phyloP scores from a whole-genome alignment of 1,139 yeast genomes.

The Saccharomycopsis hybrid region DNA sequence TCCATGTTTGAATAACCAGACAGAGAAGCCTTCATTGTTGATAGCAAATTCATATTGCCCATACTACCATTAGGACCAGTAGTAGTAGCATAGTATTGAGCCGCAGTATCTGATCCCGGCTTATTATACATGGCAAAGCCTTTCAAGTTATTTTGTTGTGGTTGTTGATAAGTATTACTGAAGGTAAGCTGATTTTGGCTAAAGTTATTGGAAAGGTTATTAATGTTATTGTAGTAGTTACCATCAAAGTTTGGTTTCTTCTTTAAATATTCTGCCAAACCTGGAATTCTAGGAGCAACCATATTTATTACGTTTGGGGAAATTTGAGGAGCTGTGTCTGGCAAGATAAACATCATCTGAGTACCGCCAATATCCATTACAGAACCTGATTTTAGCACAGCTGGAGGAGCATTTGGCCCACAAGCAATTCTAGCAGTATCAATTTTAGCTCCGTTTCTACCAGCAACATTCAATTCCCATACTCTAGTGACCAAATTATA shows the following conservation, averaged over 20 bases:
- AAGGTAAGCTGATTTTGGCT: background rate
- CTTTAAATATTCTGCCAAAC: slow-evolving; percentile 23
- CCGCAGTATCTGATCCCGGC: background rate
- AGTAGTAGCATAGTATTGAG: slow-evolving; percentile 1
- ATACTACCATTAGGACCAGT: background rate
- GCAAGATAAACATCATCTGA: slow-evolving; percentile 97
- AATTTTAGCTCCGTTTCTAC: slow-evolving; percentile 90
- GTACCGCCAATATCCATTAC: slow-evolving; percentile 93
- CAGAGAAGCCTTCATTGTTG: slow-evolving; percentile 18
- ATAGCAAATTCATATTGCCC: slow-evolving; percentile 4
- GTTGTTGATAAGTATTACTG: slow-evolving; percentile 2
- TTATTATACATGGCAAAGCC: background rate
- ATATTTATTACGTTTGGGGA: slow-evolving; percentile 44
- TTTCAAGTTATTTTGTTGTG: background rate
- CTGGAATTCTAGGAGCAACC: slow-evolving; percentile 29
- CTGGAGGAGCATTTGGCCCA: slow-evolving; percentile 40
- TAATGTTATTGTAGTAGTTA: background rate
- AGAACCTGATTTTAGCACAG: slow-evolving; percentile 74
- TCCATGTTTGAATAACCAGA: slow-evolving; percentile 25
- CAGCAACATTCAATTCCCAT: slow-evolving; percentile 82
- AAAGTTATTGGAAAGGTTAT: background rate
- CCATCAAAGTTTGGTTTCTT: slow-evolving; percentile 22
- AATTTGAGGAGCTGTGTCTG: slow-evolving; percentile 76
- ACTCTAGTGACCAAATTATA: slow-evolving; percentile 68
- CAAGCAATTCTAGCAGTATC: slow-evolving; percentile 57